Evolutionary conservation across 768 basidiomycete genomes (phyloP).

Genomic region (Sporobolomyces pararoseus): DNA sequence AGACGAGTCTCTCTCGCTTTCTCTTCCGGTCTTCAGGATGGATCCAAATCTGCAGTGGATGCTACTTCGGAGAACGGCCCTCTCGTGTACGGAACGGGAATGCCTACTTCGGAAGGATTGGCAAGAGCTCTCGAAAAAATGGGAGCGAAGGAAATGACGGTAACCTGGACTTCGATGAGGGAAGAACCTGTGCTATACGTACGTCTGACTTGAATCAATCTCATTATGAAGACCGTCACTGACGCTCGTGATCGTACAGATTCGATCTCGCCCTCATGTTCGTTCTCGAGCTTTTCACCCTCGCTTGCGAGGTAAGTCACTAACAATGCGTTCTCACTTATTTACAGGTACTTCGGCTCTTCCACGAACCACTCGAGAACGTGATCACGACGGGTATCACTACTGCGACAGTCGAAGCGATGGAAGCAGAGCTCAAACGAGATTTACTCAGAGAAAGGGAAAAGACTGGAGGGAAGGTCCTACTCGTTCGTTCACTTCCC

Average conservation of each 20-base stretch:
- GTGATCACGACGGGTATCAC: constrained; percentile 97
- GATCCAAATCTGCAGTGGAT: not conserved
- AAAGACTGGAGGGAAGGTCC: constrained; percentile 65
- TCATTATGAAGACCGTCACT: too few species aligned
- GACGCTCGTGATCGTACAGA: too few species aligned
- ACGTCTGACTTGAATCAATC: constrained; percentile 51
- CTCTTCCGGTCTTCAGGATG: not conserved
- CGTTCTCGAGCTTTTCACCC: not conserved
- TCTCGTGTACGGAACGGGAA: constrained; percentile 62
- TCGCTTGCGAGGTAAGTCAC: too few species aligned
- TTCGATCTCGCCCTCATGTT: constrained; percentile 34
- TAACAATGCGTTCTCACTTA: too few species aligned
- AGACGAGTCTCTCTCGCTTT: constrained; percentile 64
- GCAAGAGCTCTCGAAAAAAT: constrained; percentile 73
- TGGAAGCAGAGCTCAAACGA: constrained; percentile 60
- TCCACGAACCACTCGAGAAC: constrained; percentile 84
- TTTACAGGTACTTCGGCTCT: constrained; percentile 75
- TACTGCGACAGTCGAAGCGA: constrained; percentile 79
- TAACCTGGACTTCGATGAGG: constrained; percentile 91
- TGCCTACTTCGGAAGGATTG: constrained; percentile 88
- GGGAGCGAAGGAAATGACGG: constrained; percentile 64
- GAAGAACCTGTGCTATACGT: constrained; percentile 68
- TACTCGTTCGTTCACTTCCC: constrained; percentile 53
- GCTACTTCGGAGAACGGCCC: not conserved
- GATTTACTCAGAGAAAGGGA: constrained; percentile 76